phyloP scores from a whole-genome alignment of 495 filamentous ascomycete genomes.

The Amphirosellinia nigrospora region DNA sequence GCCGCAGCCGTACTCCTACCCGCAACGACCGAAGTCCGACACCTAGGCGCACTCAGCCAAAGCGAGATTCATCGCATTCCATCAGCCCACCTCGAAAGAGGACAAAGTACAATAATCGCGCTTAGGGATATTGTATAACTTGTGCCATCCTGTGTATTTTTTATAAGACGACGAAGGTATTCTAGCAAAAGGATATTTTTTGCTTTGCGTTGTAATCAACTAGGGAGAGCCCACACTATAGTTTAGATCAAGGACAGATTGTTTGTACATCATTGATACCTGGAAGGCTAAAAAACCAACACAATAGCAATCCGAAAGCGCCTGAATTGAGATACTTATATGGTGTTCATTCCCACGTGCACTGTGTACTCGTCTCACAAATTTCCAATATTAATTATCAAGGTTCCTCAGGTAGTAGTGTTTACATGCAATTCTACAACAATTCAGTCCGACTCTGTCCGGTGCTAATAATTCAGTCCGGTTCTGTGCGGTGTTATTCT shows the following conservation, averaged over 20 bases:
- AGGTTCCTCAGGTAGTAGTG: no score
- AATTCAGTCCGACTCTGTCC: no score
- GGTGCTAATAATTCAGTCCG: no score
- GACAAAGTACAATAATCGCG: conserved; percentile 17
- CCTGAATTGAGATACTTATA: neutral
- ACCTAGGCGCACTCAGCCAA: conserved; percentile 34
- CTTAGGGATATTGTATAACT: neutral
- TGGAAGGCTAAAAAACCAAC: neutral
- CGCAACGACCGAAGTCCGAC: conserved; percentile 37
- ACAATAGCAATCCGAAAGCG: conserved; percentile 9
- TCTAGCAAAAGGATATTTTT: neutral
- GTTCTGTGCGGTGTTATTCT: no score
- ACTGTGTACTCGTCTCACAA: neutral
- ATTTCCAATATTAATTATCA: no score
- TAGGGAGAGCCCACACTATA: neutral
- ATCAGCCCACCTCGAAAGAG: conserved; percentile 37
- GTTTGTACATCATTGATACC: conserved; percentile 24
- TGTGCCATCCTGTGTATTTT: neutral
- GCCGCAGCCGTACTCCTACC: conserved; percentile 32
- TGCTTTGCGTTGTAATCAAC: neutral
- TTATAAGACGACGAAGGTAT: neutral
- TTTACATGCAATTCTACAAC: no score
- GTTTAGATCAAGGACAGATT: conserved; percentile 17
- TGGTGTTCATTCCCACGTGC: neutral
- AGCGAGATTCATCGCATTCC: conserved; percentile 37